Conservation (phyloP, 257 asterid genomes). For the Leptodermis oblonga region DNA sequence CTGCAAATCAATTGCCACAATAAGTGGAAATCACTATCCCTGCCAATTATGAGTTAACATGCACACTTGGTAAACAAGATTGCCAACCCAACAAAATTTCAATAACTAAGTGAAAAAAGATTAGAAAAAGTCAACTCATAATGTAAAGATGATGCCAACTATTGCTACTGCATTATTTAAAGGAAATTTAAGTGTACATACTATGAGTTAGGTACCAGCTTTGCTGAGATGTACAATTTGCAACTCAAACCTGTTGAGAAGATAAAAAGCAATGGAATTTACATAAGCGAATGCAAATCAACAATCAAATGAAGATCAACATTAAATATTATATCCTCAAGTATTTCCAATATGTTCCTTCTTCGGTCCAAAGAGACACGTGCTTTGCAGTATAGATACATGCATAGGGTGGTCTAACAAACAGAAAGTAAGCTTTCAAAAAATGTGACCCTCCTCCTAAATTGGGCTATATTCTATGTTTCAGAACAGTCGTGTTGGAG, state of each 20-base stretch:
- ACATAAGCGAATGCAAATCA: background rate
- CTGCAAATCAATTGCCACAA: constrained; percentile 98
- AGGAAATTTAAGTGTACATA: constrained; percentile 25
- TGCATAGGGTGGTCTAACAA: too few relatives aligned
- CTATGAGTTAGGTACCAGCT: constrained; percentile 65
- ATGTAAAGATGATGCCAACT: background rate
- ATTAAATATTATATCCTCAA: background rate
- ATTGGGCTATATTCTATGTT: too few relatives aligned
- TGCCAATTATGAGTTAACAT: constrained; percentile 25
- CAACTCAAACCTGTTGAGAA: constrained; percentile 80
- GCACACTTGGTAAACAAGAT: background rate
- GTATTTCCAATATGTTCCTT: too few relatives aligned
- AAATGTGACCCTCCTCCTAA: background rate
- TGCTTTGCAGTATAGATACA: background rate
- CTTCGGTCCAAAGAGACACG: background rate
- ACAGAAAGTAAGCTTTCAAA: background rate
- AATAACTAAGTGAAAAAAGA: background rate
- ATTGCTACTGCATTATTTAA: background rate
- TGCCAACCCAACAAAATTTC: background rate
- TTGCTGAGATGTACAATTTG: constrained; percentile 81
- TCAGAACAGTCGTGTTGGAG: background rate
- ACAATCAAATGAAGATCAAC: background rate
- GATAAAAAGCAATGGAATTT: background rate
- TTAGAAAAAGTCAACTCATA: too few relatives aligned
- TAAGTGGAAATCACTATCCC: constrained; percentile 80